phyloP scores from a whole-genome alignment of 2,329 filamentous ascomycete species.

The Trematosphaeria pertusa region DNA sequence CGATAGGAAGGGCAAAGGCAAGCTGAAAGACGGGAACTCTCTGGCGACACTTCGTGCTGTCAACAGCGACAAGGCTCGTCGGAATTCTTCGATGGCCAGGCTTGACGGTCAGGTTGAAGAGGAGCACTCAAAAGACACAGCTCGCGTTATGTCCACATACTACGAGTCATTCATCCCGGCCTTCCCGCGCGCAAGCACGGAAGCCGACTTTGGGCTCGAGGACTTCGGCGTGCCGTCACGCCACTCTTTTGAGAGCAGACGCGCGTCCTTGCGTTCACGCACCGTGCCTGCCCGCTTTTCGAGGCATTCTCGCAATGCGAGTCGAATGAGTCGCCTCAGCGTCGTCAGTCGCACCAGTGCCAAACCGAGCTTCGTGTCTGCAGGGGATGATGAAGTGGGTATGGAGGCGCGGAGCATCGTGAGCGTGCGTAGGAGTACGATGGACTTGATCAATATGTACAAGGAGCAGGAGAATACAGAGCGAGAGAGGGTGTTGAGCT shows the following conservation, averaged over 20 bases:
- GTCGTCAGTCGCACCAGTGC: conserved; percentile 22
- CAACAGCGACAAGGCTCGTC: conserved; percentile 28
- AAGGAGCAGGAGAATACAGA: conserved; percentile 47
- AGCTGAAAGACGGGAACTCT: conserved; percentile 25
- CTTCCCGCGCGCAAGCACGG: conserved; percentile 33
- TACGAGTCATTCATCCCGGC: conserved; percentile 43
- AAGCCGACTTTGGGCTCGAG: conserved; percentile 17
- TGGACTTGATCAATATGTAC: conserved; percentile 49
- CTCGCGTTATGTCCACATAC: conserved; percentile 43
- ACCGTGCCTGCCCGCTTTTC: conserved; percentile 18
- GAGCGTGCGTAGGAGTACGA: conserved; percentile 49
- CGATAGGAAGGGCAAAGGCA: conserved; percentile 17
- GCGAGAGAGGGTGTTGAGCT: conserved; percentile 33
- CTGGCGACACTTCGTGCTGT: conserved; percentile 35
- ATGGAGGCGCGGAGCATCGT: conserved; percentile 35
- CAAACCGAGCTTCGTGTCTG: conserved; percentile 20
- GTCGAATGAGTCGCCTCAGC: conserved; percentile 30
- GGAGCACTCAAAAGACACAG: conserved; percentile 25
- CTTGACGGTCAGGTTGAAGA: conserved; percentile 20
- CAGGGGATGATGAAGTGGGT: conserved; percentile 20
- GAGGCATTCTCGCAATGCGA: conserved; percentile 29
- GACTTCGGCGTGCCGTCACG: conserved; percentile 25
- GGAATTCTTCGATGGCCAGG: conserved; percentile 2
- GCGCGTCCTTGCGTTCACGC: conserved; percentile 19
- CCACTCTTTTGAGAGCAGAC: conserved; percentile 27